These are phyloP conservation scores for Aspergillus neoniger DNA, from an alignment of 2,329 filamentous ascomycete genomes.

Conservation along the genomic window DNA sequence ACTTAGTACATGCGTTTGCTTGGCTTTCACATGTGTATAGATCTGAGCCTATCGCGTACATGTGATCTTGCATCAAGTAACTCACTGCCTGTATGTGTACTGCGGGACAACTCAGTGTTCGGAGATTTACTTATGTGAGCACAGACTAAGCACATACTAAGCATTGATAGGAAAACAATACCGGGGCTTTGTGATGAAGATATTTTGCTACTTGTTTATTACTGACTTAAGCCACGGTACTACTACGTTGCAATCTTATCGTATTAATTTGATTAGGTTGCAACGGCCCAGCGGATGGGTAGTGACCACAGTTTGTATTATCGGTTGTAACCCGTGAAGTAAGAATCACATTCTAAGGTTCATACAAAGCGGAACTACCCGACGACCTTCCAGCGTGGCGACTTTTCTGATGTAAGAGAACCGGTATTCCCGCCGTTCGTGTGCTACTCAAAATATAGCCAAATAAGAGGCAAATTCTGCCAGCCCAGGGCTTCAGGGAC, in stretches of 20 bases:
- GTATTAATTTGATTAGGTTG: background rate
- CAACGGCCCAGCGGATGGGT: background rate
- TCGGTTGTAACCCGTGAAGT: background rate
- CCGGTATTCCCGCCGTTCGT: background rate
- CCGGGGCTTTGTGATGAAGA: too few relatives aligned
- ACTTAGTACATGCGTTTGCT: background rate
- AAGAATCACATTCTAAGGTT: slow-evolving; percentile 2
- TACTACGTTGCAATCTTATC: too few relatives aligned
- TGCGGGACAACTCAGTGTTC: background rate
- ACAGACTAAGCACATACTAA: too few relatives aligned
- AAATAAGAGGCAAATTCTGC: background rate
- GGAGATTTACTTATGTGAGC: background rate
- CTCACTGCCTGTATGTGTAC: background rate
- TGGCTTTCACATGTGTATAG: background rate
- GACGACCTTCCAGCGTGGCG: background rate
- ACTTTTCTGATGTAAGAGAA: background rate
- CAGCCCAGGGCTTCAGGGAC: background rate
- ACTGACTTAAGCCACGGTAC: too few relatives aligned
- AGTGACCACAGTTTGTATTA: background rate
- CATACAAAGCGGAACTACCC: background rate
- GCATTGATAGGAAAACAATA: too few relatives aligned
- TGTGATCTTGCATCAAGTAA: background rate
- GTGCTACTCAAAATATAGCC: background rate
- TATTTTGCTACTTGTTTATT: too few relatives aligned
- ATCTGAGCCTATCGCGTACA: background rate